A percentile compares a stretch with the other conserved stretches of the same genome.
Evolutionary conservation across 2,329 filamentous ascomycete genomes (phyloP).

Genomic region (Chaetomium olivaceum): DNA sequence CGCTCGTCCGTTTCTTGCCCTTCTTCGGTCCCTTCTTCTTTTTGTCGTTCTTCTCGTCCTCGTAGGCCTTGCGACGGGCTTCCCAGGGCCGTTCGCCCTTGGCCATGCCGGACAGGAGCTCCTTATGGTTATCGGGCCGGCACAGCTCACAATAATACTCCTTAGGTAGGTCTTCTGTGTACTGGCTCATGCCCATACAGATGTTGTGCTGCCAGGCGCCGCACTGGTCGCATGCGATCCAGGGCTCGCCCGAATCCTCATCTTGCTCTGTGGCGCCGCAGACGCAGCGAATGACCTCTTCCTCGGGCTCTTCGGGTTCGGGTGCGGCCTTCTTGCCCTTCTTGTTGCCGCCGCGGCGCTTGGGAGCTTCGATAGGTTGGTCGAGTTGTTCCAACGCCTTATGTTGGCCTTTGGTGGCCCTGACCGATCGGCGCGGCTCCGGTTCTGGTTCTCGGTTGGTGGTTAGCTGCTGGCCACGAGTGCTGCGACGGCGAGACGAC

Average conservation of each 20-base stretch:
- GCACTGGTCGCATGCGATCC: constrained; percentile 95
- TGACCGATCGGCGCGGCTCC: constrained; percentile 89
- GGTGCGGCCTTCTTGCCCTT: constrained; percentile 65
- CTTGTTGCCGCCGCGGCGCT: constrained; percentile 47
- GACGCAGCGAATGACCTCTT: constrained; percentile 86
- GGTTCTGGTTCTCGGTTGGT: constrained; percentile 45
- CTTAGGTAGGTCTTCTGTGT: constrained; percentile 74
- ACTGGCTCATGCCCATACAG: constrained; percentile 83
- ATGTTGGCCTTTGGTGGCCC: constrained; percentile 95
- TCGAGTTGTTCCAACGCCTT: constrained; percentile 82
- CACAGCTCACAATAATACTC: constrained; percentile 94
- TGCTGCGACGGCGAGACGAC: constrained; percentile 18
- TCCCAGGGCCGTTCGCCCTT: constrained; percentile 88
- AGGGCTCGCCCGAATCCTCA: constrained; percentile 82
- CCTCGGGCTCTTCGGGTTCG: constrained; percentile 52
- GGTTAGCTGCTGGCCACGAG: constrained; percentile 29
- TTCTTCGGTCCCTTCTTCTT: constrained; percentile 67
- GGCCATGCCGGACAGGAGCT: constrained; percentile 74
- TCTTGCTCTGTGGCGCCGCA: constrained; percentile 86
- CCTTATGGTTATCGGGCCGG: constrained; percentile 77
- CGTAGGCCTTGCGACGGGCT: constrained; percentile 61
- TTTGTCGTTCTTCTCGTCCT: constrained; percentile 61
- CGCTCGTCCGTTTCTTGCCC: constrained; percentile 66
- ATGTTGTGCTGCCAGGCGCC: constrained; percentile 96
- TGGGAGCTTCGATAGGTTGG: constrained; percentile 53